Evolutionary conservation across 495 filamentous ascomycete species (phyloP), one percentile per base, ranked within the genome.

Genomic region (Aspergillus conjunctus): DNA sequence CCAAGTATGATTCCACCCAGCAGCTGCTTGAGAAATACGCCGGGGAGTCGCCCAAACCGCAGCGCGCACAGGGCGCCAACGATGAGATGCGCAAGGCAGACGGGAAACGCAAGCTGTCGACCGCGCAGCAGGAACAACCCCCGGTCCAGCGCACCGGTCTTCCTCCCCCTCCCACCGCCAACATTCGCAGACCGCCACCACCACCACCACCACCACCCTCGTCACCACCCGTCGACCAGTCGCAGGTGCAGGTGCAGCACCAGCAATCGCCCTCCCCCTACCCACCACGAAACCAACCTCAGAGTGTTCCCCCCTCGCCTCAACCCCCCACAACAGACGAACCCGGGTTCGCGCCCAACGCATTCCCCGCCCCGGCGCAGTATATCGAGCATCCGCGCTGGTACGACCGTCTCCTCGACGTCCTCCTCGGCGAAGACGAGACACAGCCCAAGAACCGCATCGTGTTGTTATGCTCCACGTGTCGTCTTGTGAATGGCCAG

Each of bases 21-120:
- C 86, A 96, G 66, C 75, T 98, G 52, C 84, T 98, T 3, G 90
- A 98, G 68, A 98, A 97, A 68, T 98, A 98, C 71, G 93, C 91
- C 39, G 90, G 85, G 31, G 77, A 82, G 39, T 78, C 83, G 17
- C 80, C 78, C 0, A 75, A 77, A 68, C 71, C 85, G 60, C 68
- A 77, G 56, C 64, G 76, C 59, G 64, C 71, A 10, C 59, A 59
- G 14, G 46, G 54, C 60, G 22, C 64, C 51, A 66, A 41, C 34
- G 46, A 54, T 49, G 64, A 67, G 43, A 69, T 70, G 44, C 55
- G 56, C 9, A 73, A 71, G 37, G 22, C 63, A 55, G 68, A 53
- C 21, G 41, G 15, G 9, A 62, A 54, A 10, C 61, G 52, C 41
- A 55, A 60, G 58, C 51, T 51, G 9, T 60, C 58, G 4, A 22